A percentile compares a stretch with the other conserved stretches of the same genome.
These are phyloP conservation scores for Acephala macrosclerotiorum DNA, from an alignment of 2,329 filamentous ascomycete species.

Conservation along the genomic window DNA sequence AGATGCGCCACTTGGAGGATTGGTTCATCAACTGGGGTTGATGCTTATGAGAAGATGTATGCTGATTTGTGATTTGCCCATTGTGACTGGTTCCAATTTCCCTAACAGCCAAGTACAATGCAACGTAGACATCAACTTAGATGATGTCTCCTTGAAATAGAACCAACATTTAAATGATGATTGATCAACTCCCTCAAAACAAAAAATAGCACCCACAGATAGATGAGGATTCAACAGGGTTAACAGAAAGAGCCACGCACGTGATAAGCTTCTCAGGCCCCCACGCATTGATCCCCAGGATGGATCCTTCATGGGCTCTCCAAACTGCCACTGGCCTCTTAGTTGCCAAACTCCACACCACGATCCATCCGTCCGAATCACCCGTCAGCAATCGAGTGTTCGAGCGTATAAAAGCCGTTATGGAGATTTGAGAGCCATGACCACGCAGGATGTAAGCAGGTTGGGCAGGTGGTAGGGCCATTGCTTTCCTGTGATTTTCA, in stretches of 20 bases:
- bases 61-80: no score
- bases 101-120: no score
- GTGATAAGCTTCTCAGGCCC: constrained; percentile 79
- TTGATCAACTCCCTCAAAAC: not conserved
- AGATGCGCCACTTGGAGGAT: not conserved
- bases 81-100: no score
- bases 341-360: constrained; percentile 83
- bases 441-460: constrained; percentile 76
- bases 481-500: constrained; percentile 15
- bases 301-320: constrained; percentile 80
- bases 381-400: constrained; percentile 85
- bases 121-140: not conserved
- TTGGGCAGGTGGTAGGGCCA: constrained; percentile 41
- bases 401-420: constrained; percentile 72
- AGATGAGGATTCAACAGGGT: constrained; percentile 19
- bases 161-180: constrained; percentile 5
- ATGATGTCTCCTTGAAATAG: constrained; percentile 1
- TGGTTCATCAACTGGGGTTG: not conserved
- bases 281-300: constrained; percentile 79
- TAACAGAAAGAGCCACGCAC: constrained; percentile 59
- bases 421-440: constrained; percentile 82
- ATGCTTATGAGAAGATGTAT: not conserved
- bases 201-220: constrained; percentile 13
- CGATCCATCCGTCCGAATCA: constrained; percentile 88
- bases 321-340: constrained; percentile 86